Evolutionary conservation across 1,139 yeast species (phyloP).

Genomic region (Arxiozyma telluris): DNA sequence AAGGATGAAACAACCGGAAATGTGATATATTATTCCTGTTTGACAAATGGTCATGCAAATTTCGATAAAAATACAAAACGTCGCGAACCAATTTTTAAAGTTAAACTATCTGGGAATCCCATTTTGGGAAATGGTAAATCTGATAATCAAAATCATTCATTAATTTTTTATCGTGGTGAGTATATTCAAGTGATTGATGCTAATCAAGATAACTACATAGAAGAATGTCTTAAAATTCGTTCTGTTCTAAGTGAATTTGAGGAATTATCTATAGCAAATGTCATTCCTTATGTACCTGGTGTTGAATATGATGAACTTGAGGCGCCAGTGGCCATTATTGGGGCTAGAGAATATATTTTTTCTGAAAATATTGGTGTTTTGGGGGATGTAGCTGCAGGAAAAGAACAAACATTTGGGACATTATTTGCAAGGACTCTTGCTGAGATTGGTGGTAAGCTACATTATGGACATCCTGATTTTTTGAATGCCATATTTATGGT

Average conservation of each 20-base stretch:
- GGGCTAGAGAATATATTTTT: constrained; percentile 82
- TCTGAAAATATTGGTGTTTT: constrained; percentile 78
- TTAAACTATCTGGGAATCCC: constrained; percentile 73
- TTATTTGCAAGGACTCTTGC: constrained; percentile 79
- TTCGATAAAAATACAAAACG: constrained; percentile 35
- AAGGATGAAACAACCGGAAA: constrained; percentile 23
- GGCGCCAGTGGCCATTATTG: constrained; percentile 71
- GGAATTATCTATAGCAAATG: constrained; percentile 36
- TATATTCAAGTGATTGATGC: constrained; percentile 84
- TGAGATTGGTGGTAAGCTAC: constrained; percentile 78
- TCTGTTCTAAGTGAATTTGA: constrained; percentile 75
- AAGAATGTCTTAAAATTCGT: constrained; percentile 75
- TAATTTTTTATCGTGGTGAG: constrained; percentile 78
- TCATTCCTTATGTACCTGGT: constrained; percentile 42
- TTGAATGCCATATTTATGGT: constrained; percentile 79
- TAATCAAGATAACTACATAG: constrained; percentile 78
- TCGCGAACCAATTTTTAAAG: constrained; percentile 42
- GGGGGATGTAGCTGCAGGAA: constrained; percentile 91
- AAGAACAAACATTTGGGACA: constrained; percentile 89
- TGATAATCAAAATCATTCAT: constrained; percentile 72
- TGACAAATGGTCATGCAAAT: constrained; percentile 47
- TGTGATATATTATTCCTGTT: constrained; percentile 46
- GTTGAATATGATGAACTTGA: constrained; percentile 30
- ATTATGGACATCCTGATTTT: constrained; percentile 90
- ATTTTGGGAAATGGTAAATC: constrained; percentile 86